Base-by-base conservation (phyloP, 441 rosid species). In the Brassica hybrid region DNA sequence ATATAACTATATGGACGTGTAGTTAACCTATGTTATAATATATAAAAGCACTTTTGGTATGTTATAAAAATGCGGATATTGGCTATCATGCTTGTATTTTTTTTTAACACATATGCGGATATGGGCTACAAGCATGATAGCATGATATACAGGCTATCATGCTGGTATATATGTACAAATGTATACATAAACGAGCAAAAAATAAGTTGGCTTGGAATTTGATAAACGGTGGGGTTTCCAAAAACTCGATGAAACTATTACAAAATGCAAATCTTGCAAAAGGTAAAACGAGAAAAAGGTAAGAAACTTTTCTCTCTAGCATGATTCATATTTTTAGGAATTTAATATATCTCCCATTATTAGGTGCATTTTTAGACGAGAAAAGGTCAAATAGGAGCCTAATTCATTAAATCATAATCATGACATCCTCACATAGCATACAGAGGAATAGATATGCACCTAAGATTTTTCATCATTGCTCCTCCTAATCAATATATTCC, bases 401-500 rank as follows among this genome's bases (percentile, higher is more conserved):
- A 81, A 83, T 52, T 71, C 80, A 85, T 79, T 84, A 76, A 80
- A 86, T 87, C 86, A 82, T 87, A 79, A 89, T 91, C 86, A 89
- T 89, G 79, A 87, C 76, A 85, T 79, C 87, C 91, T 87, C 88
- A 65, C 90, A 83, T 82, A 83, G 71, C 79, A 80, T 81, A 81
- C 89, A 86, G 86, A 83, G 76, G 43, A 82, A 77, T 76, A 85
- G 92, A 93, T 88, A 84, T 88, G 93, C 93, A 88, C 88, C 86
- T 75, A 84, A 93, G 94, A 90, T 91, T 86, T 84, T 88, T 87
- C 93, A 91, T 93, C 95, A 91, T 93, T 88, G 84, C 88, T 74
- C 36, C 76, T 80, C 71, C 80, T 80, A 73, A 86, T 83, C 72
- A 38, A 59, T 63, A 56, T 79, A 56, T 78, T 80, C 83, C 78